Evolutionary conservation across 2,329 filamentous ascomycete species (phyloP).

Genomic region (Cladorrhinum sp.): DNA sequence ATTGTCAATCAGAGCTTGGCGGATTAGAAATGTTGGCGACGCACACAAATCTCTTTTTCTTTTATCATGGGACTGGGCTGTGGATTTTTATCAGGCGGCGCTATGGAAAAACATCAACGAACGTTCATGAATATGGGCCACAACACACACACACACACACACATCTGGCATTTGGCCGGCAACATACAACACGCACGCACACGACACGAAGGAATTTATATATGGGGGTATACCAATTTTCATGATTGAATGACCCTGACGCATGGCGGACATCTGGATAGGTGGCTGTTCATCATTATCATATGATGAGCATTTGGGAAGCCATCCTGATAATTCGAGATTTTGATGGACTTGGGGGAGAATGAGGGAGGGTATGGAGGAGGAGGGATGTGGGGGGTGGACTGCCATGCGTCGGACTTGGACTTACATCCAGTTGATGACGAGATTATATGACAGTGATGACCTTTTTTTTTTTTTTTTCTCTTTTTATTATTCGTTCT

Average conservation of each 20-base stretch:
- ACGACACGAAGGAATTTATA: neutral
- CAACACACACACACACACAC: neutral
- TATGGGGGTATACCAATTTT: neutral
- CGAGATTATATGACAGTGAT: neutral
- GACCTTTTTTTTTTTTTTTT: neutral
- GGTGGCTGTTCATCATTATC: neutral
- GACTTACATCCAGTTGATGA: neutral
- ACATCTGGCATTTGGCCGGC: no score
- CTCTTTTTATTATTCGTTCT: neutral
- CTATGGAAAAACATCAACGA: neutral
- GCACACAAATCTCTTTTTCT: no score
- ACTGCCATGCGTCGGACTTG: neutral
- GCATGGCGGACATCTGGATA: neutral
- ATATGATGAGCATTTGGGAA: neutral
- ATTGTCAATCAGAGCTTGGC: slow-evolving; percentile 40
- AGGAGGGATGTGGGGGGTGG: neutral
- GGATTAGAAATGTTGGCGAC: slow-evolving; percentile 11
- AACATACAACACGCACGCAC: neutral
- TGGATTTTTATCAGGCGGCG: neutral
- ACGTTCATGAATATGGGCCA: neutral
- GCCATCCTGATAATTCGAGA: neutral
- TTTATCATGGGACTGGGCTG: neutral
- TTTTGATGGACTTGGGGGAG: neutral
- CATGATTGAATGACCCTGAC: neutral
- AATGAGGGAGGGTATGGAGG: neutral